Base-by-base conservation (phyloP, 2,329 filamentous ascomycete species). In the Pyricularia pennisetigena region DNA sequence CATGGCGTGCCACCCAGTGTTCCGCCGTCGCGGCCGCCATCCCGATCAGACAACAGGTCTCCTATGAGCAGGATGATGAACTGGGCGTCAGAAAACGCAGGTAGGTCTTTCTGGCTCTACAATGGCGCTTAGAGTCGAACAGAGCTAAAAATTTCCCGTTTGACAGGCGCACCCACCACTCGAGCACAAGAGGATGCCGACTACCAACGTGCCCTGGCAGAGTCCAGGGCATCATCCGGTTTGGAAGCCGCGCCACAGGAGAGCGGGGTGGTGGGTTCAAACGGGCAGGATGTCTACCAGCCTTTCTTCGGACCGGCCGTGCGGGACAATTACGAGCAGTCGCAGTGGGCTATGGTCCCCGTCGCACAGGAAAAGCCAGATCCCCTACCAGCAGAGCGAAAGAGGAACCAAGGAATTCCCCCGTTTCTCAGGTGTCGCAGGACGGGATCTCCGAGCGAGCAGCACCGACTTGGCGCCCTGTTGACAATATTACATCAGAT, bases 11-110 rank as follows among this genome's bases (percentile, higher is more conserved):
- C 79, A 54, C 75, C 77, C 49, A 76, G 77, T 9, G 79, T 78
- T 30, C 82, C 84, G 5, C 85, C 85, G 0, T 88, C 87, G 23
- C 81, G 87, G 68, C 87, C 87, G n/a, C 87, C 87, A 1, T 89
- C 87, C 26, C 79, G 86, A 75, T 49, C 66, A 14, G 57, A 67
- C 59, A 83, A 83, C 71, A 81, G 81, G 72, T 88, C 87, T 41
- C 86, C 87, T 9, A 74, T 88, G 69, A 80, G 82, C 74, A 83
- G 78, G 72, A 77, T 85, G 70, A 77, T 82, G 71, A 82, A 86
- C 67, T 82, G 82, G 78, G 78, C 79, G 68, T 76, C 78, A 29
- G 76, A 77, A 67, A 75, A 77, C 71, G 75, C 80, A 71, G 81
- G 80, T 82, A 80, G 70, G 75, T 72, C 63, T 66, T 70, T 72